These are phyloP conservation scores for Cryptococcus hybrid DNA, from an alignment of 1,284 basidiomycete species.

Conservation along the genomic window DNA sequence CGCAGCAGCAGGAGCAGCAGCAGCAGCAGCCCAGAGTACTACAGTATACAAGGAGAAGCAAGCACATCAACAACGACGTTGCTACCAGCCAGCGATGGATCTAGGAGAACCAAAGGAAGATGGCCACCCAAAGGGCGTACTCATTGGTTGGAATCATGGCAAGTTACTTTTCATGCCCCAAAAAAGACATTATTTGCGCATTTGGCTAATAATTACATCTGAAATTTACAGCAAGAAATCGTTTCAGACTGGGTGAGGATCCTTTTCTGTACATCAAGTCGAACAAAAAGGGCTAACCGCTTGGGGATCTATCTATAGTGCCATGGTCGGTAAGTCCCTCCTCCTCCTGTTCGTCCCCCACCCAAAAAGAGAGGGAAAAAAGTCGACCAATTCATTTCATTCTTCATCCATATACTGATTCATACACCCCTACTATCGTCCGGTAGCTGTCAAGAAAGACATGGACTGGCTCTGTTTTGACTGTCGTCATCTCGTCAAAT, in stretches of 20 bases:
- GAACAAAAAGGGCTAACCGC: too few relatives aligned
- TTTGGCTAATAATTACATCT: background rate
- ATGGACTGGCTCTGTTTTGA: constrained; percentile 5
- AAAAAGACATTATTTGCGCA: background rate
- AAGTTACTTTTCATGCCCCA: background rate
- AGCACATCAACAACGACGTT: too few relatives aligned
- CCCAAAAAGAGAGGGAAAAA: too few relatives aligned
- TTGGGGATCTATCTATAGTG: background rate
- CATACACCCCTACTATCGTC: too few relatives aligned
- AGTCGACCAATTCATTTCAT: too few relatives aligned
- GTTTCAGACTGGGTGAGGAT: background rate
- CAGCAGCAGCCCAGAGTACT: too few relatives aligned
- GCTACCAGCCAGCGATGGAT: background rate
- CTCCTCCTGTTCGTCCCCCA: too few relatives aligned
- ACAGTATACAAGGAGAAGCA: too few relatives aligned
- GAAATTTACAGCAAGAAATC: background rate
- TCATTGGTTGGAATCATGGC: background rate
- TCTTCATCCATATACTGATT: too few relatives aligned
- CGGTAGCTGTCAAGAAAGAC: too few relatives aligned
- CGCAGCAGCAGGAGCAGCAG: too few relatives aligned
- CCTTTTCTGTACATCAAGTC: too few relatives aligned
- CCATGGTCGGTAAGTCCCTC: background rate
- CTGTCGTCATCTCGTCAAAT: background rate
- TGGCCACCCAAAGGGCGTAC: background rate
- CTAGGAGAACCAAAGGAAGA: background rate